These are phyloP conservation scores for Dactylellina drechsleri DNA, from an alignment of 2,329 filamentous ascomycete genomes.

Conservation along the genomic window DNA sequence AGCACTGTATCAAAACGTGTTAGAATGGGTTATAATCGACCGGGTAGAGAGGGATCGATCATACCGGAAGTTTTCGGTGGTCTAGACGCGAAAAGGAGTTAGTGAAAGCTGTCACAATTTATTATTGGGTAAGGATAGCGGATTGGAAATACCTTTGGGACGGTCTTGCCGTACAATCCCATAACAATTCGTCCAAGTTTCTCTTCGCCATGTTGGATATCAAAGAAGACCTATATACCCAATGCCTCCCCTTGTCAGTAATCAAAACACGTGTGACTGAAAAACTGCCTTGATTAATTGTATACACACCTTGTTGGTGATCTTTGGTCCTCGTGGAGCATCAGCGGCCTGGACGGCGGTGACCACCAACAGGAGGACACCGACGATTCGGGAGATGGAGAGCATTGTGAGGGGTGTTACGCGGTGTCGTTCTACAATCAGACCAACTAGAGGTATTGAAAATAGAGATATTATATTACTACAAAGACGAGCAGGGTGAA, in stretches of 20 bases:
- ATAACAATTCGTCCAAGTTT: slow-evolving; percentile 78
- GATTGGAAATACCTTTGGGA: slow-evolving; percentile 69
- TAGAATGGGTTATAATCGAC: slow-evolving; percentile 5
- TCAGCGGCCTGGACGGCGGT: slow-evolving; percentile 75
- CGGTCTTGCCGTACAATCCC: slow-evolving; percentile 86
- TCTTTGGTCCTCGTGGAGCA: slow-evolving; percentile 80
- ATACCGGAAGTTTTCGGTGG: slow-evolving; percentile 67
- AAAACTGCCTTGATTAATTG: background rate
- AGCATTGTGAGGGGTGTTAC: slow-evolving; percentile 70
- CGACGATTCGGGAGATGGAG: slow-evolving; percentile 75
- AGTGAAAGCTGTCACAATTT: slow-evolving; percentile 51
- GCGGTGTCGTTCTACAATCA: slow-evolving; percentile 26
- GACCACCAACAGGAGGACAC: slow-evolving; percentile 80
- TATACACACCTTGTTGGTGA: slow-evolving; percentile 80
- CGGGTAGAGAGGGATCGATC: background rate
- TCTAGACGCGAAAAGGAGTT: slow-evolving; percentile 60
- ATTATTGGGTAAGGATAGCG: slow-evolving; percentile 34
- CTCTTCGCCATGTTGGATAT: slow-evolving; percentile 80
- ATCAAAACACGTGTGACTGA: background rate
- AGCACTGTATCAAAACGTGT: slow-evolving; percentile 24
- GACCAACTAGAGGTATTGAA: slow-evolving; percentile 31
- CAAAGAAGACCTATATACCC: slow-evolving; percentile 74
- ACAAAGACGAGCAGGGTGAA: slow-evolving; percentile 24
- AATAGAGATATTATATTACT: background rate
- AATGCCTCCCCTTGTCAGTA: slow-evolving; percentile 9